phyloP scores from a whole-genome alignment of 2,329 filamentous ascomycete genomes.

The Nemania sp. region DNA sequence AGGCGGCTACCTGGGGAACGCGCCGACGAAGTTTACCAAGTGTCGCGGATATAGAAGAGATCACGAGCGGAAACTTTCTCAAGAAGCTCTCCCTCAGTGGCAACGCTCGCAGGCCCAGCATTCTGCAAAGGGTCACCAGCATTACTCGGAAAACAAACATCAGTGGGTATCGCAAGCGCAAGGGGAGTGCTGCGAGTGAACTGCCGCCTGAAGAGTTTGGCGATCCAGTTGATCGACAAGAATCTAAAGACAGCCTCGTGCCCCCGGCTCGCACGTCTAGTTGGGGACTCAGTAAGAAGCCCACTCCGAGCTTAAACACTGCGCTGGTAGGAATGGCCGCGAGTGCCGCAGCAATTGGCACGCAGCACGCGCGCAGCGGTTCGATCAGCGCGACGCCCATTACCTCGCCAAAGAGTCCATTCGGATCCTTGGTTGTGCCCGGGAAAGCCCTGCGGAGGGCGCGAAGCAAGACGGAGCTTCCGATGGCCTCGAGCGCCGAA shows the following conservation, averaged over 20 bases:
- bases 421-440: conserved; percentile 48
- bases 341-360: conserved; percentile 59
- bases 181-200: conserved; percentile 49
- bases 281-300: conserved; percentile 54
- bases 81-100: conserved; percentile 63
- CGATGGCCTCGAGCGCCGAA: conserved; percentile 45
- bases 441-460: conserved; percentile 53
- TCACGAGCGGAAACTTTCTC: conserved; percentile 64
- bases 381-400: conserved; percentile 62
- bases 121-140: conserved; percentile 56
- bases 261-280: conserved; percentile 57
- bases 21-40: conserved; percentile 67
- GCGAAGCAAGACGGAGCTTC: conserved; percentile 59
- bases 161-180: conserved; percentile 52
- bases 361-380: conserved; percentile 60
- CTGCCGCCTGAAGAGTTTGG: conserved; percentile 33
- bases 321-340: conserved; percentile 60
- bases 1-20: conserved; percentile 72
- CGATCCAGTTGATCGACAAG: conserved; percentile 40
- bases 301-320: conserved; percentile 62
- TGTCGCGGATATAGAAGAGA: conserved; percentile 60
- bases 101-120: conserved; percentile 53
- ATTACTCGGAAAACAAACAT: conserved; percentile 57
- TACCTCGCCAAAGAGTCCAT: conserved; percentile 58
- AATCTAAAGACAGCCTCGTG: conserved; percentile 54